A percentile compares a stretch with the other conserved stretches of the same genome.
Evolutionary conservation across 1,284 basidiomycete genomes (phyloP).

Genomic region (Tilletia walkeri): DNA sequence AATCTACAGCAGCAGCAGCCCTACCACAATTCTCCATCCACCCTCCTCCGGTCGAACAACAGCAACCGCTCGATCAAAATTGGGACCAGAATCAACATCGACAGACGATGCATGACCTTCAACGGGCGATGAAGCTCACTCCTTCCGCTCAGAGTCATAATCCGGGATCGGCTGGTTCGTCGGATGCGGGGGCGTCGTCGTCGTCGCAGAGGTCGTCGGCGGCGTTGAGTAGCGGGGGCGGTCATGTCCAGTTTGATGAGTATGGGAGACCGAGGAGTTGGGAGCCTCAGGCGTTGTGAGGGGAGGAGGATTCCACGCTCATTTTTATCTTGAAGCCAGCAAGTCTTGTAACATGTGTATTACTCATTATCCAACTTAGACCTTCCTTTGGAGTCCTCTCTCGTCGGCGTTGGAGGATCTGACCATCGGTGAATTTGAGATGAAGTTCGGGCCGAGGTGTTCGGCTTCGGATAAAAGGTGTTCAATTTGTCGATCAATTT

Average conservation of each 20-base stretch:
- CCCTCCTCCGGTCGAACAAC: background rate
- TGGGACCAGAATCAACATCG: background rate
- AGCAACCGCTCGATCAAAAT: background rate
- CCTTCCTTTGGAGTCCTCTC: no score
- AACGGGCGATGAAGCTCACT: slow-evolving; percentile 8
- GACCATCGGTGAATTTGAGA: no score
- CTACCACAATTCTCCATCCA: background rate
- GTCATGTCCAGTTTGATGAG: slow-evolving; percentile 6
- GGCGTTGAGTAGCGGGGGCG: background rate
- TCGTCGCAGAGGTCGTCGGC: background rate
- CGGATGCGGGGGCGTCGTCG: background rate
- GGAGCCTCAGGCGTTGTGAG: slow-evolving; percentile 15
- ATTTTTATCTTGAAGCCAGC: background rate
- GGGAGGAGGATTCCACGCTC: background rate
- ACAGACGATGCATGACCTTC: slow-evolving; percentile 8
- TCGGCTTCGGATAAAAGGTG: no score
- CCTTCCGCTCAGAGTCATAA: background rate
- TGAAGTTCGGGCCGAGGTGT: no score
- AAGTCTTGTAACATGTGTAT: background rate
- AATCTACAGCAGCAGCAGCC: background rate
- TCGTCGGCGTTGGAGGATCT: no score
- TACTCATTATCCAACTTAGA: no score
- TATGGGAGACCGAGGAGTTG: slow-evolving; percentile 7
- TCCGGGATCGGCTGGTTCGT: background rate
- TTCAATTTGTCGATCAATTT: no score